Base-by-base conservation (phyloP, 306 rosid genomes). In the Mucuna pruriens region DNA sequence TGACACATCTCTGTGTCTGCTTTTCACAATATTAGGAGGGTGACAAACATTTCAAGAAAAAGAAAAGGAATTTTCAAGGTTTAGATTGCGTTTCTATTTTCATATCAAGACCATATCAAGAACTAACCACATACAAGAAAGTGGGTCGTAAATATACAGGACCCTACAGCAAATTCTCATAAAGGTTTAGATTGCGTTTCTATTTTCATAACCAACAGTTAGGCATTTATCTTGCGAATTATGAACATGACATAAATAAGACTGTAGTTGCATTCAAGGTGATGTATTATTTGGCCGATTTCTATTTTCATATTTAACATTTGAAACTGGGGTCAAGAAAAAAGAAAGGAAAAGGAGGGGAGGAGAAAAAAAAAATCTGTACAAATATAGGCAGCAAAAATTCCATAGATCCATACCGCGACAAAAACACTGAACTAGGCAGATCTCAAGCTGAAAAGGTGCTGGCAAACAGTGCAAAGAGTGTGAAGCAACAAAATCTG, bases 351-450 rank as follows among this genome's bases (percentile, higher is more conserved):
- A 23, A 68, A 80, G 51, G 54, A 34, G 42, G 69, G 57, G 25
- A 42, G 9, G 45, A 36, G 76, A 62, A 69, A 81, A 80, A 62
- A 69, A 81, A 66, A 76, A 48, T 84, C 85, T 92, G 94, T 92
- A 92, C 97, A 92, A 84, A 62, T 62, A 87, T 81, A 76, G 88
- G 84, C 81, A 85, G 77, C 87, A 88, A 88, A 88, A 88, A 85
- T 85, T 86, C 84, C 90, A 83, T 46, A 66, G 76, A 69, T 76
- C 89, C 85, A 66, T 66, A 57, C 64, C 34, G 34, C 62, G 3
- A 54, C 62, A 55, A 22, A 3, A 20, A 4, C 4, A 10, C 64
- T 57, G 64, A 22, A 63, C 80, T 8, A 83, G 44, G 80, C 71
- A 78, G 82, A 65, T 78, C 69, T 49, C 80, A 31, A 51, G 75